Conservation (phyloP, 2,329 filamentous ascomycete species). For the Onygena corvina region DNA sequence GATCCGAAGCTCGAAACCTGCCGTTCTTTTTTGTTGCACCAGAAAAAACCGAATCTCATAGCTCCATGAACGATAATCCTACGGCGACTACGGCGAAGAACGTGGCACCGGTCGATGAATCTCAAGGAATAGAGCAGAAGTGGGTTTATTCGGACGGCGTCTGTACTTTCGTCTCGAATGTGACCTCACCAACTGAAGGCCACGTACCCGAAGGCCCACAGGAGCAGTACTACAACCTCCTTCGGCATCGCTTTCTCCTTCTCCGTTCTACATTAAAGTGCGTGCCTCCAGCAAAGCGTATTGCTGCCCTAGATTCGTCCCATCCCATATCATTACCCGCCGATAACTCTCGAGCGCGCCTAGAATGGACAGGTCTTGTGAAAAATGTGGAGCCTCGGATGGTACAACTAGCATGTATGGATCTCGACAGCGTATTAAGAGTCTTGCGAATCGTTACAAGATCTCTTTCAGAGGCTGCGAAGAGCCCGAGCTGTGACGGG, state of each 20-base stretch:
- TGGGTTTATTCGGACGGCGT: conserved; percentile 69
- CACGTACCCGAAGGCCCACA: conserved; percentile 39
- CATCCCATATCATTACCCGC: conserved; percentile 43
- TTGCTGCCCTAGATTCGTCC: conserved; percentile 43
- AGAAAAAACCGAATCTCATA: conserved; percentile 10
- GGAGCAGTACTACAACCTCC: conserved; percentile 54
- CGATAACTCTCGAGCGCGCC: conserved; percentile 42
- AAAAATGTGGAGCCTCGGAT: conserved; percentile 36
- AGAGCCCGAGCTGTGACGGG: conserved; percentile 48
- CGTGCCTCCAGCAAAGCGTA: conserved; percentile 41
- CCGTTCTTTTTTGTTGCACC: conserved; percentile 15
- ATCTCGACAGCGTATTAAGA: conserved; percentile 52
- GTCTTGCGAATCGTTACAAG: conserved; percentile 50
- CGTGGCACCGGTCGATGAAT: background rate
- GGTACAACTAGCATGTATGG: conserved; percentile 41
- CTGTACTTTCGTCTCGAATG: conserved; percentile 52
- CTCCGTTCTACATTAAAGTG: conserved; percentile 52
- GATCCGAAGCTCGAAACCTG: conserved; percentile 17
- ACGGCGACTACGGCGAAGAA: background rate
- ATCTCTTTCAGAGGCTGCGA: conserved; percentile 51
- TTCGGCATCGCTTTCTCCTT: conserved; percentile 52
- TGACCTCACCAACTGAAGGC: conserved; percentile 23
- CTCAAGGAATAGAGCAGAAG: conserved; percentile 20
- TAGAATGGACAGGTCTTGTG: conserved; percentile 43
- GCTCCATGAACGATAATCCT: background rate